These are phyloP conservation scores for Cladosporium sp. DNA, from an alignment of 2,329 filamentous ascomycete genomes.

Conservation along the genomic window DNA sequence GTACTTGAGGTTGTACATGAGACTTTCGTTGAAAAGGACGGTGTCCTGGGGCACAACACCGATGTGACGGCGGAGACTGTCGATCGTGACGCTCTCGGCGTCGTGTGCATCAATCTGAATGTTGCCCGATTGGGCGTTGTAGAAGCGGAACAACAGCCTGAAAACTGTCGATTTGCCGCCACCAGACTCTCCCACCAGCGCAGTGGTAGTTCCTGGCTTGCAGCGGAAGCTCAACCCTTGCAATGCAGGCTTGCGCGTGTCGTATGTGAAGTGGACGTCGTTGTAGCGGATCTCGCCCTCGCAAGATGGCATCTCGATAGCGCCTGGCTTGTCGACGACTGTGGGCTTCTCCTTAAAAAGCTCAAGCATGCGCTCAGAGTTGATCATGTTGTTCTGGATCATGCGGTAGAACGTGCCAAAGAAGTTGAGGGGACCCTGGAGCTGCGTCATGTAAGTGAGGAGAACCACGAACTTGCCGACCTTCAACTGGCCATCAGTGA, in stretches of 20 bases:
- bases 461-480: conserved; percentile 65
- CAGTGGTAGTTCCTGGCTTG: conserved; percentile 83
- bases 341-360: conserved; percentile 94
- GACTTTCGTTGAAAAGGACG: conserved; percentile 84
- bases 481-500: conserved; percentile 54
- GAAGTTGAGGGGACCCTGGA: conserved; percentile 65
- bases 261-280: conserved; percentile 86
- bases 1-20: conserved; percentile 93
- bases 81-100: conserved; percentile 74
- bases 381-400: conserved; percentile 95
- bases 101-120: conserved; percentile 82
- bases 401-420: conserved; percentile 93
- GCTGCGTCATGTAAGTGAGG: conserved; percentile 67
- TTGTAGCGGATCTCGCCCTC: conserved; percentile 79
- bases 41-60: conserved; percentile 97
- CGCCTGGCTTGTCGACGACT: conserved; percentile 69
- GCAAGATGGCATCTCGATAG: conserved; percentile 59
- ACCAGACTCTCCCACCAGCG: conserved; percentile 91
- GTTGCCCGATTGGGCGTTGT: conserved; percentile 72
- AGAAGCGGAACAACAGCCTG: conserved; percentile 92
- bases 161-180: conserved; percentile 97
- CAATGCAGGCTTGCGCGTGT: conserved; percentile 76
- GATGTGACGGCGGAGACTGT: conserved; percentile 85
- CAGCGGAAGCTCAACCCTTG: conserved; percentile 81
- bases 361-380: conserved; percentile 88